Evolutionary conservation across 2,329 filamentous ascomycete genomes (phyloP), one percentile per base, ranked within the genome.

Genomic region (Fonsecaea erecta): DNA sequence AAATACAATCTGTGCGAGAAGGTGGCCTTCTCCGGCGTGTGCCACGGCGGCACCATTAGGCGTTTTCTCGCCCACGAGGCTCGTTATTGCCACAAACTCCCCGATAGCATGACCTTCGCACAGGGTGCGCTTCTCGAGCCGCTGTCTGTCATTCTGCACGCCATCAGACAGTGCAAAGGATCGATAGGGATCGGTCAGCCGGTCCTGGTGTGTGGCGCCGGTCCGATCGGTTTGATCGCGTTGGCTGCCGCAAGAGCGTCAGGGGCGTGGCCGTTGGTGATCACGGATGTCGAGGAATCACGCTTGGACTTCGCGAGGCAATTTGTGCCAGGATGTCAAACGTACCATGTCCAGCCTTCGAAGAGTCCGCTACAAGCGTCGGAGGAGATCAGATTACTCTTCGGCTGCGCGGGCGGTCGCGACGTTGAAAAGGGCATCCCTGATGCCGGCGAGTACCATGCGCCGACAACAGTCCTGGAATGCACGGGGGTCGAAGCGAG

Each of bases 401-500:
- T 87, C 68, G 83, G 82, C 7, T 60, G 55, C 18, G 48, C 18
- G 2, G 40, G 53, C 2, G 21, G n/a, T 43, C 46, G 65, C 26
- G 56, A 66, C n/a, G 55, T 62, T 12, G 26, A 52, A n/a, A 51
- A 57, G 26, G 60, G 46, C 2, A 26, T 55, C 9, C 60, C 60
- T 11, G 64, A 52, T n/a, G 9, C 68, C 0, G 77, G 79, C 5
- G 85, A 88, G 70, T 88, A 88, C 70, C 76, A 77, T 11, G 84
- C 85, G 28, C 87, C 87, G 0, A 78, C 83, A 12, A 83, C 83
- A 0, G 83, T 88, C 2, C 78, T 89, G 1, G 88, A 90, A 75
- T 90, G 88, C 69, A 90, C 87, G 0, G 87, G 88, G 0, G 83
- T 89, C 0, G 86, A 90, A 75, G 86, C 81, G 70, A 88, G 85